phyloP scores from a whole-genome alignment of 1,139 yeast species.

The Arxiozyma slooffiae region DNA sequence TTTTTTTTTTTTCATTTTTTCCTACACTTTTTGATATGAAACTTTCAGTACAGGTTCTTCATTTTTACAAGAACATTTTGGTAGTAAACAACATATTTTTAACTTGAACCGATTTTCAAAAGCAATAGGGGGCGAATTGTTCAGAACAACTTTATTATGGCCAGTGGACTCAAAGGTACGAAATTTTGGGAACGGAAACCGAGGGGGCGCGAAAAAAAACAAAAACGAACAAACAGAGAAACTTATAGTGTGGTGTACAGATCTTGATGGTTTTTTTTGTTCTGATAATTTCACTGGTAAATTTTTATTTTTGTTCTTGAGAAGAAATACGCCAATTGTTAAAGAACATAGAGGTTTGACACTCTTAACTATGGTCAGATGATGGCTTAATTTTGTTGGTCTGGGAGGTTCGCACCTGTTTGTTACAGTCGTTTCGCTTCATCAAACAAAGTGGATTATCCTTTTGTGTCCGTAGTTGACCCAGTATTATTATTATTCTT shows the following conservation, averaged over 20 bases:
- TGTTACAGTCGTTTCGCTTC: background rate
- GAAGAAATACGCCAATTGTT: background rate
- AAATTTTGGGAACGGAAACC: background rate
- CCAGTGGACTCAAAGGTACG: background rate
- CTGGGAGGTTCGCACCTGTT: constrained; percentile 1
- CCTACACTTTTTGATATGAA: background rate
- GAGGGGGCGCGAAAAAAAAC: background rate
- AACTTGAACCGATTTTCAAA: background rate
- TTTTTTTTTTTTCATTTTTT: background rate
- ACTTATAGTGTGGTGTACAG: constrained; percentile 1
- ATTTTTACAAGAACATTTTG: too few species aligned
- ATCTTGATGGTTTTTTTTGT: background rate
- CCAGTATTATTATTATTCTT: too few species aligned
- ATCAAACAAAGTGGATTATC: background rate
- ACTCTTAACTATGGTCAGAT: constrained; percentile 1
- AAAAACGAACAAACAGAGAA: background rate
- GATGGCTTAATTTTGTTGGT: background rate
- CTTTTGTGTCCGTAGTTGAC: background rate
- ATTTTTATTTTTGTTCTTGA: too few species aligned
- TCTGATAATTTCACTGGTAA: background rate
- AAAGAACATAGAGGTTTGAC: background rate
- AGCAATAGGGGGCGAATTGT: background rate
- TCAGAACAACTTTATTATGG: background rate
- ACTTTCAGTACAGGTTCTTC: background rate
- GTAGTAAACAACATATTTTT: background rate